Evolutionary conservation across 805 yeast genomes (phyloP).

Genomic region (Diddensiella caesifluorescens): DNA sequence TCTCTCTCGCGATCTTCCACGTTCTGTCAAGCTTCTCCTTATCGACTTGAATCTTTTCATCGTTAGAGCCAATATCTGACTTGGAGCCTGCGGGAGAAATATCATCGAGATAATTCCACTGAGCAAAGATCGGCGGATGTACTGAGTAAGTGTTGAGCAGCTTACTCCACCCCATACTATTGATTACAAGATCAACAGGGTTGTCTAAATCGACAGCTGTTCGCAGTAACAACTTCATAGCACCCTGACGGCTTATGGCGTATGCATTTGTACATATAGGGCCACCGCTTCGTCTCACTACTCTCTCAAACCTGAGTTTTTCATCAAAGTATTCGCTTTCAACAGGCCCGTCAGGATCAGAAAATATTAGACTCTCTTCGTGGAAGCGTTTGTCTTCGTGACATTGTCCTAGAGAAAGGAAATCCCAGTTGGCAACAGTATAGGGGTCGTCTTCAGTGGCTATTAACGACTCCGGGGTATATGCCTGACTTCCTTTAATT

Average conservation of each 20-base stretch:
- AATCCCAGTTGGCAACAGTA: slow-evolving; percentile 12
- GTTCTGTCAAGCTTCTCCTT: background rate
- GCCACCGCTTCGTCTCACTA: slow-evolving; percentile 7
- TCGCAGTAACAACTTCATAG: slow-evolving; percentile 14
- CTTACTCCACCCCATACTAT: slow-evolving; percentile 2
- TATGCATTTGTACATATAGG: slow-evolving; percentile 16
- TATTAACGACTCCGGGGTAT: background rate
- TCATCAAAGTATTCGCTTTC: slow-evolving; percentile 6
- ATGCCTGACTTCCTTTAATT: background rate
- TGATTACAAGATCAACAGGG: slow-evolving; percentile 14
- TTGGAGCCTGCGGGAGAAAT: slow-evolving; percentile 11
- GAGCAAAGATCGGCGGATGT: slow-evolving; percentile 13
- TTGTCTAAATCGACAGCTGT: slow-evolving; percentile 9
- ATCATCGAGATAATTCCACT: slow-evolving; percentile 12
- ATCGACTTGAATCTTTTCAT: background rate
- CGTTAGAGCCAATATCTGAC: slow-evolving; percentile 9
- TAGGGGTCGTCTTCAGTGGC: slow-evolving; percentile 14
- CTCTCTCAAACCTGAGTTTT: slow-evolving; percentile 5
- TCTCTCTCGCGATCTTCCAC: slow-evolving; percentile 13
- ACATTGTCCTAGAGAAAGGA: slow-evolving; percentile 11
- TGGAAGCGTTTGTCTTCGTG: background rate
- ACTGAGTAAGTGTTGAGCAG: slow-evolving; percentile 9
- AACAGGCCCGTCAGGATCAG: slow-evolving; percentile 8
- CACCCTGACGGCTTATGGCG: slow-evolving; percentile 11
- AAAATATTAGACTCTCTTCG: slow-evolving; percentile 4